Base-by-base conservation (phyloP, 805 yeast species). In the Saturnispora kantuleensis region DNA sequence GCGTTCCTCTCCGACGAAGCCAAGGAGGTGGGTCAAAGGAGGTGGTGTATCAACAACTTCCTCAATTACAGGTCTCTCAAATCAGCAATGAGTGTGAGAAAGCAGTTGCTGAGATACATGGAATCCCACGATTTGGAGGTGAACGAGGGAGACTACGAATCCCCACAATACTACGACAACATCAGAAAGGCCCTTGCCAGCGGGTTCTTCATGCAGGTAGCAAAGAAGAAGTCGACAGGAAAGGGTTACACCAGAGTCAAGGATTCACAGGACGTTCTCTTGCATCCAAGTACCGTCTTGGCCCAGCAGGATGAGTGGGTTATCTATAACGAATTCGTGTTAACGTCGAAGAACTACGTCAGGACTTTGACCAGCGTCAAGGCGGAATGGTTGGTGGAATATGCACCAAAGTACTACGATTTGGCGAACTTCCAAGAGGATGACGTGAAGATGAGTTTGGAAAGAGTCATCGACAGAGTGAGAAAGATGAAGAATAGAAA, bases 161-260 rank as follows among this genome's bases (percentile, higher is more conserved):
- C 79, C 56, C 76, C 75, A 42, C 58, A 60, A 35, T 88, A 85
- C 65, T 81, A 80, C 63, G 79, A 75, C 54, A 83, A 86, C 56
- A 80, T 93, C 51, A 74, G 95, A 46, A 84, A 83, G 62, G 96
- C 97, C 0, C 65, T 93, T 47, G 74, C 86, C 4, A 76, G 86
- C n/a, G 98, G 98, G 2, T 89, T 88, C 63, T 93, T 93, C 70
- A 89, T 93, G 97, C 98, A 93, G 68, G 95, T 85, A 45, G 97
- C 97, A 31, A 93, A 89, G 68, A 86, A 85, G 69, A 79, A 77
- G 67, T 76, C 84, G n/a, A 80, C 86, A 33, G 73, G 76, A 35
- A 83, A 81, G 56, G 89, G 85, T n/a, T 90, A 83, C 62, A 74
- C 84, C 54, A 93, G 98, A 0, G 84, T 89, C 41, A 88, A 88